A percentile compares a stretch with the other conserved stretches of the same genome.
phyloP scores from a whole-genome alignment of 2,329 filamentous ascomycete genomes.

The Fusarium zealandicum region DNA sequence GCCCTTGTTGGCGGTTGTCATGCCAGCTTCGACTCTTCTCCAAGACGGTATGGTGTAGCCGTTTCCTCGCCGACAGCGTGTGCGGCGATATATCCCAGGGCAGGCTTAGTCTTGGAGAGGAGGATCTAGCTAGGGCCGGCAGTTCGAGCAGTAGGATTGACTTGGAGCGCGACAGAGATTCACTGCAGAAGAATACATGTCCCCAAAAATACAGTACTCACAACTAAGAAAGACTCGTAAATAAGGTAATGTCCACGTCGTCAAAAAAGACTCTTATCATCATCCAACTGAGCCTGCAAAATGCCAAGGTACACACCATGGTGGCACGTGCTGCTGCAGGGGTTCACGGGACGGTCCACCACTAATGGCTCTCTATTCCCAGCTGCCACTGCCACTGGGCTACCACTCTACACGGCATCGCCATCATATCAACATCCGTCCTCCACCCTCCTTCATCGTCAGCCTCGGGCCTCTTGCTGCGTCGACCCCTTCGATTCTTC shows the following conservation, averaged over 20 bases:
- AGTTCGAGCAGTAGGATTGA: not conserved
- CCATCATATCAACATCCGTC: slow-evolving; percentile 15
- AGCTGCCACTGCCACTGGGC: slow-evolving; percentile 3
- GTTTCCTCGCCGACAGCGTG: slow-evolving; percentile 33
- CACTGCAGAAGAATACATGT: not conserved
- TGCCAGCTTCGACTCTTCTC: slow-evolving; percentile 7
- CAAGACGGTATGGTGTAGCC: slow-evolving; percentile 10
- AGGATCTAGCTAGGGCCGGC: not conserved
- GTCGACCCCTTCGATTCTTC: slow-evolving; percentile 5
- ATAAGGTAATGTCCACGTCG: not conserved
- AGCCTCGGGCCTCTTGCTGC: slow-evolving; percentile 14
- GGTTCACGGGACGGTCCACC: slow-evolving; percentile 30
- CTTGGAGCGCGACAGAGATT: not conserved
- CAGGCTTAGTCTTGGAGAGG: not conserved
- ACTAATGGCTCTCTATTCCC: slow-evolving; percentile 9
- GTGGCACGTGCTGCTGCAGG: slow-evolving; percentile 42
- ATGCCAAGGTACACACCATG: slow-evolving; percentile 23
- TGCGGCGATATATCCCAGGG: slow-evolving; percentile 25
- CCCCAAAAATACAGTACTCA: not conserved
- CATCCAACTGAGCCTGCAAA: slow-evolving; percentile 6
- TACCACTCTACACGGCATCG: slow-evolving; percentile 7
- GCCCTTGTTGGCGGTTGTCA: slow-evolving; percentile 2
- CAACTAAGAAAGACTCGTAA: not conserved
- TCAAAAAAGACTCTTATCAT: not conserved
- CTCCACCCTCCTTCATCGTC: slow-evolving; percentile 22